Base-by-base conservation (phyloP, 768 basidiomycete genomes). In the Boletus sp. region DNA sequence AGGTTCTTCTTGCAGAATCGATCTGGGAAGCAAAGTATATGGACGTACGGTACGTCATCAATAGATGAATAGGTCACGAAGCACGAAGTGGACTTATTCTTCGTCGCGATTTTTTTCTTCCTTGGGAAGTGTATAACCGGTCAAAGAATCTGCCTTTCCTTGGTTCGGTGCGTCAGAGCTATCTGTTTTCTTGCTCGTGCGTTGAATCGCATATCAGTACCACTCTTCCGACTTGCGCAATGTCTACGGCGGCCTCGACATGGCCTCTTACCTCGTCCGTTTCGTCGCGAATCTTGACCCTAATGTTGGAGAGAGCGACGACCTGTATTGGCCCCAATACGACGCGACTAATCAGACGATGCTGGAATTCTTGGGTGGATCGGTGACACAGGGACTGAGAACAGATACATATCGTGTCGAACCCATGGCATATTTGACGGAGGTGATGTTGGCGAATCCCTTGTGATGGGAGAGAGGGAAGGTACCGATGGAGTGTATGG, bases 381-480 rank as follows among this genome's bases (percentile, higher is more conserved):
- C 66, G 7, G 56, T 68, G 29, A 60, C 70, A 4, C 68, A 73
- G 49, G 61, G 47, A 0, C 66, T 80, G 37, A 74, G 73, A 5
- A 63, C 71, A 43, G 79, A 83, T 56, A 80, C 74, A 10, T 80
- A 70, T 64, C n/a, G n/a, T n/a, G n/a, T n/a, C n/a, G n/a, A n/a
- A n/a, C n/a, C n/a, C n/a, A n/a, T n/a, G n/a, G n/a, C n/a, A n/a
- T n/a, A n/a, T n/a, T n/a, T n/a, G n/a, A n/a, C n/a, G n/a, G n/a
- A n/a, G n/a, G n/a, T n/a, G n/a, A n/a, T n/a, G n/a, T n/a, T n/a
- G n/a, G n/a, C n/a, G n/a, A n/a, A n/a, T n/a, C n/a, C n/a, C n/a
- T n/a, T n/a, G n/a, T n/a, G n/a, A n/a, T n/a, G n/a, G n/a, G n/a
- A n/a, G n/a, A n/a, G n/a, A n/a, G n/a, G n/a, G n/a, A n/a, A n/a